Evolutionary conservation across 2,329 filamentous ascomycete species (phyloP), one percentile per base, ranked within the genome.

Genomic region (Pestalotiopsis sp.): DNA sequence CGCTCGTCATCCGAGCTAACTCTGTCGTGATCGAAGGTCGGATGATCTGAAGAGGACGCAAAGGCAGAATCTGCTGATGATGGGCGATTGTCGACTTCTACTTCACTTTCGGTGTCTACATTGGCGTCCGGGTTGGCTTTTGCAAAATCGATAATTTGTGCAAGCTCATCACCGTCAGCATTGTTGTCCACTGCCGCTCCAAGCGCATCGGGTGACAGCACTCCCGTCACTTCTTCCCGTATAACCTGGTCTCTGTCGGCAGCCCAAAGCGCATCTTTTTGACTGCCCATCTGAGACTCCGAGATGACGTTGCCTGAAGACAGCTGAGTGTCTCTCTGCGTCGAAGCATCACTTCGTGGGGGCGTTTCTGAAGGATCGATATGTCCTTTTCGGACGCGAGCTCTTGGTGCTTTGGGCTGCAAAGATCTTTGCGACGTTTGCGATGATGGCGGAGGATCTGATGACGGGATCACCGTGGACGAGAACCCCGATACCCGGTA

Each of bases 131-230:
- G 86, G 39, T 88, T 85, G 67, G 87, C 83, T 73, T 87, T 88
- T 61, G 90, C 84, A 74, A 91, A 84, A 39, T 86, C 80, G 68
- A 96, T 93, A 66, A 88, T 87, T 45, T 87, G 81, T 39, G 91
- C 87, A 9, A 95, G 81, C 36, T 87, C 88, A 73, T 93, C 90
- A 39, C 76, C 76, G 20, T 39, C 61, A 20, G 61, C 20, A 14
- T 36, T 20, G 13, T 25, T n/a, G 12, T 20, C n/a, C 20, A 23
- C 14, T 45, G 23, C 36, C n/a, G 38, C 27, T 7, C 20, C 23
- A 4, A 38, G 7, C n/a, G 20, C 6, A 11, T 31, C 39, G 45
- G 38, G 12, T 12, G 27, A 17, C 11, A 36, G 9, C 7, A 5
- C 11, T 27, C 20, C 59, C 13, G 17, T 13, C 4, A 36, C 27